A percentile compares a stretch with the other conserved stretches of the same genome.
Conservation (phyloP, 441 rosid genomes). For the Pelargonium cotyledonis region DNA sequence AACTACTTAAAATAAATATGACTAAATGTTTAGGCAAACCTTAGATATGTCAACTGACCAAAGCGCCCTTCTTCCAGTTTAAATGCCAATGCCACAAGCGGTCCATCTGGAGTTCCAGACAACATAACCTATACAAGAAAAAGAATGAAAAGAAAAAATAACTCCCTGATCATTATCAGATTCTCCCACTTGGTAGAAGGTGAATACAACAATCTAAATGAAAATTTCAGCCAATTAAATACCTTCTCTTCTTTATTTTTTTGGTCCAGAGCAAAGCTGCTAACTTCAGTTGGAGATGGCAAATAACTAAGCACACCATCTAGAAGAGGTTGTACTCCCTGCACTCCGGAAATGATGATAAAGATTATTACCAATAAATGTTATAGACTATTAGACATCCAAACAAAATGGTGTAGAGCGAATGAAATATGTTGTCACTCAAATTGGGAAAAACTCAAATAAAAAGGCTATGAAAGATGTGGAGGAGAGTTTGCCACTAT, state of each 20-base stretch:
- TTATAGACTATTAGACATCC: neutral
- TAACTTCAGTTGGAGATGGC: constrained; percentile 88
- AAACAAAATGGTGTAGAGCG: neutral
- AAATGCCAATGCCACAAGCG: constrained; percentile 97
- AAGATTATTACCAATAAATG: constrained; percentile 9
- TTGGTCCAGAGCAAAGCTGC: constrained; percentile 90
- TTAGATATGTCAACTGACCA: constrained; percentile 86
- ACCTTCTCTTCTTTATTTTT: constrained; percentile 84
- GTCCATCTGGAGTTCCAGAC: constrained; percentile 89
- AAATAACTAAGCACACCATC: constrained; percentile 81
- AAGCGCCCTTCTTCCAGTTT: constrained; percentile 97
- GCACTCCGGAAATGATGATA: constrained; percentile 16
- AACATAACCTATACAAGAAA: constrained; percentile 50
- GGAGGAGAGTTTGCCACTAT: neutral
- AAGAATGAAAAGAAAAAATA: neutral
- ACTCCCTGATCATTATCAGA: neutral
- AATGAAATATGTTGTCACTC: neutral
- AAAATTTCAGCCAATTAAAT: constrained; percentile 10
- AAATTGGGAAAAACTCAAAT: neutral
- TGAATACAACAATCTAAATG: neutral
- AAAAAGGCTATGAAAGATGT: neutral
- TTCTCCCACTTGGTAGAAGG: constrained; percentile 8
- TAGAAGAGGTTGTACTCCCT: constrained; percentile 95
- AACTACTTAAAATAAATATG: constrained; percentile 10
- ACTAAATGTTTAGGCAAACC: constrained; percentile 32